phyloP scores from a whole-genome alignment of 2,329 filamentous ascomycete genomes.

The Cryoendolithus antarcticus region DNA sequence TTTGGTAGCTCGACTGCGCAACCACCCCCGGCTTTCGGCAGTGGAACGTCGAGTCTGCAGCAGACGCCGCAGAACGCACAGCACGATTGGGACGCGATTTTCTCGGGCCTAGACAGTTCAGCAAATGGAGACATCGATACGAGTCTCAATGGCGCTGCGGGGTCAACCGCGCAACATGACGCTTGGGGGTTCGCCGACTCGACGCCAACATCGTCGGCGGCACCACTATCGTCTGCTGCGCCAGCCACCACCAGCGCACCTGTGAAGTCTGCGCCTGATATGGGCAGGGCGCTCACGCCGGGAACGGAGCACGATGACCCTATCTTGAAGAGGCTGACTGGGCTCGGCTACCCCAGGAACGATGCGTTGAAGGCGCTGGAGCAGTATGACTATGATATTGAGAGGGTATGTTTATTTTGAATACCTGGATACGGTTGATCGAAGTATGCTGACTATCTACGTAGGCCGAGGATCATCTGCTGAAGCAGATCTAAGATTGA shows the following conservation, averaged over 20 bases:
- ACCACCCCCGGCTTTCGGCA: conserved; percentile 5
- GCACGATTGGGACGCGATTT: conserved; percentile 93
- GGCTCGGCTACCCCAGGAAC: conserved; percentile 72
- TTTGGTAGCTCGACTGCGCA: too few relatives aligned
- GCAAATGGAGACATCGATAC: conserved; percentile 16
- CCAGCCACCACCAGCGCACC: conserved; percentile 4
- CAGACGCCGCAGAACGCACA: conserved; percentile 23
- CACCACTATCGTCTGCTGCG: conserved; percentile 1
- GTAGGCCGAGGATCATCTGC: too few relatives aligned
- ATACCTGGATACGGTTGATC: too few relatives aligned
- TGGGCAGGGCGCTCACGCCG: conserved; percentile 35
- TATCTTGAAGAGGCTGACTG: conserved; percentile 75
- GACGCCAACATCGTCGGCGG: too few relatives aligned
- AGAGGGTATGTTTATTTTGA: conserved; percentile 54
- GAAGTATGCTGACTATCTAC: too few relatives aligned
- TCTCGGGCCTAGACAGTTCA: conserved; percentile 58
- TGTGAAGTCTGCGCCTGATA: conserved; percentile 23
- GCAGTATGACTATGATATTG: conserved; percentile 91
- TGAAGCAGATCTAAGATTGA: too few relatives aligned
- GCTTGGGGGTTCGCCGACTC: too few relatives aligned
- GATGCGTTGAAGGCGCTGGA: conserved; percentile 72
- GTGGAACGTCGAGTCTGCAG: conserved; percentile 15
- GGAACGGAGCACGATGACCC: conserved; percentile 79
- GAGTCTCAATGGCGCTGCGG: conserved; percentile 7
- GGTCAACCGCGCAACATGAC: too few relatives aligned